phyloP scores from a whole-genome alignment of 106 monocot species.

The Iris macrosiphon region DNA sequence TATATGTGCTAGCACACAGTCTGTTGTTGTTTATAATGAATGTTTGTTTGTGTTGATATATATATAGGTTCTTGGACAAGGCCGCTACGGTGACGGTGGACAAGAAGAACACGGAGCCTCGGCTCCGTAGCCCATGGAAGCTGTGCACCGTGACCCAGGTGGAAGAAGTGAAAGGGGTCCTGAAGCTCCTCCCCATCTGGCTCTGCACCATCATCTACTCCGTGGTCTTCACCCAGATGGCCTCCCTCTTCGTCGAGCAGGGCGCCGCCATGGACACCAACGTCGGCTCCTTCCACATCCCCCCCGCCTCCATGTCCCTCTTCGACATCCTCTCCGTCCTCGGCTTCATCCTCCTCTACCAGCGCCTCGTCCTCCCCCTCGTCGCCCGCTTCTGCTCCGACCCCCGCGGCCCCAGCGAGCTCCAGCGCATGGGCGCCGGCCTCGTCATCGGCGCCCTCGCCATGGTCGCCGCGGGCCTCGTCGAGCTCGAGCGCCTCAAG shows the following conservation, averaged over 20 bases:
- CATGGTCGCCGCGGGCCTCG: slow-evolving; percentile 35
- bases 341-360: slow-evolving; percentile 32
- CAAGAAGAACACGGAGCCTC: not conserved
- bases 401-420: slow-evolving; percentile 34
- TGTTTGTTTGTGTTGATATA: no score
- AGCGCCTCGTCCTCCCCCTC: slow-evolving; percentile 19
- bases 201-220: slow-evolving; percentile 65
- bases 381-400: slow-evolving; percentile 8
- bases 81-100: slow-evolving; percentile 37
- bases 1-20: no score
- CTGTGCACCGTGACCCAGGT: slow-evolving; percentile 73
- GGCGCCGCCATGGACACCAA: slow-evolving; percentile 36
- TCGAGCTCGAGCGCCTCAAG: slow-evolving; percentile 29
- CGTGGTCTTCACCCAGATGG: slow-evolving; percentile 71
- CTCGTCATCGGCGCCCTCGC: slow-evolving; percentile 38
- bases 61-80: slow-evolving; percentile 50
- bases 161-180: slow-evolving; percentile 72
- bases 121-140: slow-evolving; percentile 25
- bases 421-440: slow-evolving; percentile 56
- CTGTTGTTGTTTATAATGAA: no score
- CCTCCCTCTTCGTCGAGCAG: slow-evolving; percentile 71
- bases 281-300: slow-evolving; percentile 36
- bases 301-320: slow-evolving; percentile 55
- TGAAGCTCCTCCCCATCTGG: slow-evolving; percentile 64
- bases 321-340: slow-evolving; percentile 51